Conservation (phyloP, 805 yeast species). For the Sugiyamaella qingdaonensis region DNA sequence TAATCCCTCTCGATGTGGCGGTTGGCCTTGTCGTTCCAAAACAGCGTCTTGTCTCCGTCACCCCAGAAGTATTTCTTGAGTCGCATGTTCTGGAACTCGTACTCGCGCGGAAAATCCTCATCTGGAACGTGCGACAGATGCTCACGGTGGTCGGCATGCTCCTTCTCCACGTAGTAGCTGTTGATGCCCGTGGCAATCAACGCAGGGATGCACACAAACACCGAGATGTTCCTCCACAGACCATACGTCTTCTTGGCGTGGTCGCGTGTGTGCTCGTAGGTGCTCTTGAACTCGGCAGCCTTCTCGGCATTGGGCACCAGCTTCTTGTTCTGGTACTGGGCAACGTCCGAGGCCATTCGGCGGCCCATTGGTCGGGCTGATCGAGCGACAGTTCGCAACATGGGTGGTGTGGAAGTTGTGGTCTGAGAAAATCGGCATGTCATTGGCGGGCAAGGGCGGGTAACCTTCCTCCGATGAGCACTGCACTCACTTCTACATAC, state of each 20-base stretch:
- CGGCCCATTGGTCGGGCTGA: slow-evolving; percentile 4
- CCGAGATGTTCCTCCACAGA: slow-evolving; percentile 82
- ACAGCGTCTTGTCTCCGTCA: slow-evolving; percentile 93
- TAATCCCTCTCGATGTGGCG: slow-evolving; percentile 49
- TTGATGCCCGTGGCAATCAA: slow-evolving; percentile 71
- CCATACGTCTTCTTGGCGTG: slow-evolving; percentile 76
- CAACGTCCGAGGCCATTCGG: slow-evolving; percentile 9
- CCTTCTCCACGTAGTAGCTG: slow-evolving; percentile 75
- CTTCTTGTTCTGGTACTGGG: slow-evolving; percentile 11
- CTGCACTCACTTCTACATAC: background rate
- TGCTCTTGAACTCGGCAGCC: slow-evolving; percentile 65
- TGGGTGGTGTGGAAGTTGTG: background rate
- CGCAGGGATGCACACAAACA: slow-evolving; percentile 78
- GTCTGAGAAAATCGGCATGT: slow-evolving; percentile 3
- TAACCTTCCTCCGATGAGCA: background rate
- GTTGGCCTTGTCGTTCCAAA: slow-evolving; percentile 94
- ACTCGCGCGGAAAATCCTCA: slow-evolving; percentile 89
- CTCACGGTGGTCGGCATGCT: slow-evolving; percentile 80
- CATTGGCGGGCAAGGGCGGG: background rate
- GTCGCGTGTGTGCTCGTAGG: slow-evolving; percentile 59
- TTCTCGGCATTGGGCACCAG: slow-evolving; percentile 49
- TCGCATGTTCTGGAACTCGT: slow-evolving; percentile 90
- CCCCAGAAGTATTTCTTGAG: slow-evolving; percentile 94
- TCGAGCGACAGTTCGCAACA: slow-evolving; percentile 1
- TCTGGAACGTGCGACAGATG: slow-evolving; percentile 60